Evolutionary conservation across 257 asterid genomes (phyloP).

Genomic region (Solanum raphanifolium): DNA sequence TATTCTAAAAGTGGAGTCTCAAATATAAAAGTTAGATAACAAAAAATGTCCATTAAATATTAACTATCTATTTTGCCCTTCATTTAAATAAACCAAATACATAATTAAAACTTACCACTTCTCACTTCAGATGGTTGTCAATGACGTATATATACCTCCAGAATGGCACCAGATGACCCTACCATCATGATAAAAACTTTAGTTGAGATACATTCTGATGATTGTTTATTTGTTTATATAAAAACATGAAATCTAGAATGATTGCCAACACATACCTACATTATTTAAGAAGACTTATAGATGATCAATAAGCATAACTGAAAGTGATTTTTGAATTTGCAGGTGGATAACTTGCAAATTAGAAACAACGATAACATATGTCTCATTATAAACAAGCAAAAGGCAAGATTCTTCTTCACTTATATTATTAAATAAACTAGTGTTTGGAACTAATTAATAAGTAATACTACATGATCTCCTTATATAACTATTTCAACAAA

Average conservation of each 20-base stretch:
- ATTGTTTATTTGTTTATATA: too few species aligned
- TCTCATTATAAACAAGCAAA: neutral
- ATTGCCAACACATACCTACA: too few species aligned
- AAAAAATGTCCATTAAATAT: too few species aligned
- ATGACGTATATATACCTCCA: neutral
- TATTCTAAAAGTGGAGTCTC: neutral
- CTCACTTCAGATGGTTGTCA: neutral
- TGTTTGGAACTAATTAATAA: too few species aligned
- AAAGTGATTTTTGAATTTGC: neutral
- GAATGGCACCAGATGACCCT: neutral
- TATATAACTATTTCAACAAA: too few species aligned
- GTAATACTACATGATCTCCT: too few species aligned
- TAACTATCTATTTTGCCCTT: too few species aligned
- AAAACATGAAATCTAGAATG: neutral
- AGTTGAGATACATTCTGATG: neutral
- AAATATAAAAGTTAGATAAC: too few species aligned
- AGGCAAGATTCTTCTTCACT: neutral
- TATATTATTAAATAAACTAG: neutral
- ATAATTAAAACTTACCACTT: neutral
- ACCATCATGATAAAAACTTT: neutral
- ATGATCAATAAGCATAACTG: too few species aligned
- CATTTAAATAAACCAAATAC: neutral
- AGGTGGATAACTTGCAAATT: neutral
- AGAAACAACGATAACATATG: neutral
- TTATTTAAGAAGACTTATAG: neutral